Percentiles rank a stretch among this genome's conserved stretches.
phyloP scores from a whole-genome alignment of 2,329 filamentous ascomycete genomes.

The Mycocentrospora acerina region DNA sequence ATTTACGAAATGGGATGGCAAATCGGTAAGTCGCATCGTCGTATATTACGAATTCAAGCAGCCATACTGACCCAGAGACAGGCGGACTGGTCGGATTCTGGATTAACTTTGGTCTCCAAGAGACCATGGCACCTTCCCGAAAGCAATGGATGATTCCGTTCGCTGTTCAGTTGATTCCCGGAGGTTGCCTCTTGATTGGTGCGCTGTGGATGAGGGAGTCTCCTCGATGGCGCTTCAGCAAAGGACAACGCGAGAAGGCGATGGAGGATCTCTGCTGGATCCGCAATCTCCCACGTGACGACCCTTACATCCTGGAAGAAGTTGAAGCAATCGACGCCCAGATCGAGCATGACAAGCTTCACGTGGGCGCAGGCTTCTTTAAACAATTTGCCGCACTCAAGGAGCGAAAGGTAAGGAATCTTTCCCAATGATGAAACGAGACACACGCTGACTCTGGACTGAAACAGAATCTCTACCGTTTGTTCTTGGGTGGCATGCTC shows the following conservation, averaged over 20 bases:
- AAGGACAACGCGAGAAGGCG: slow-evolving; percentile 44
- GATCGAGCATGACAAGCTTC: slow-evolving; percentile 62
- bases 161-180: slow-evolving; percentile 67
- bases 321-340: slow-evolving; percentile 69
- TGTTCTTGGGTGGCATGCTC: slow-evolving; percentile 73
- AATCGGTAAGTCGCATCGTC: no score
- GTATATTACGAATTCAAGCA: no score
- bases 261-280: slow-evolving; percentile 61
- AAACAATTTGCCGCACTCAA: slow-evolving; percentile 46
- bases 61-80: slow-evolving; percentile 27
- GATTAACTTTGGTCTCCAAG: slow-evolving; percentile 48
- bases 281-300: slow-evolving; percentile 56
- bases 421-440: no score
- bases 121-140: slow-evolving; percentile 47
- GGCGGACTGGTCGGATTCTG: no score
- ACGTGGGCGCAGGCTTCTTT: slow-evolving; percentile 73
- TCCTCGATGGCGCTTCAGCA: slow-evolving; percentile 48
- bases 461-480: slow-evolving; percentile 71
- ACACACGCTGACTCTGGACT: no score
- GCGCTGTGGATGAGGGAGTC: slow-evolving; percentile 47
- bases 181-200: slow-evolving; percentile 56
- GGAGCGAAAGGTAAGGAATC: slow-evolving; percentile 55
- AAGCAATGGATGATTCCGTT: slow-evolving; percentile 54
- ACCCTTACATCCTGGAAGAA: slow-evolving; percentile 74
- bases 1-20: slow-evolving; percentile 54